Evolutionary conservation across 2,329 filamentous ascomycete genomes (phyloP).

Genomic region (Leptodontidium sp.): DNA sequence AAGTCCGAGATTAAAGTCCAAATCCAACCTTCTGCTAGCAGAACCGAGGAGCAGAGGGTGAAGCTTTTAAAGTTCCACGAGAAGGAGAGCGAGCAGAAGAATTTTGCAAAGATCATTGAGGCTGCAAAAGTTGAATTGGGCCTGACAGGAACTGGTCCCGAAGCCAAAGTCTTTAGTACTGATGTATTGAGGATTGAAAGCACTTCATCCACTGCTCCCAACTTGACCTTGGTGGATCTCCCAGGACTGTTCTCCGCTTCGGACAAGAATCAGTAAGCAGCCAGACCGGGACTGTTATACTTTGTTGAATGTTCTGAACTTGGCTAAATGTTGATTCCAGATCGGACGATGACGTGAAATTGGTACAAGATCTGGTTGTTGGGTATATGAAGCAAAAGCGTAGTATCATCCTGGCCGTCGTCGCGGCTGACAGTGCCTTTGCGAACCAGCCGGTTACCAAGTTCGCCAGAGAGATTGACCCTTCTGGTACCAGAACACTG

Average conservation of each 20-base stretch:
- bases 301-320: neutral
- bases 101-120: slow-evolving; percentile 33
- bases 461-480: slow-evolving; percentile 46
- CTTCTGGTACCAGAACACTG: slow-evolving; percentile 46
- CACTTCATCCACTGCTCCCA: slow-evolving; percentile 28
- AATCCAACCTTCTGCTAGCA: slow-evolving; percentile 24
- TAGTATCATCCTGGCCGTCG: slow-evolving; percentile 54
- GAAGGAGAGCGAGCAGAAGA: slow-evolving; percentile 25
- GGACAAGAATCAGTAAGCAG: slow-evolving; percentile 52
- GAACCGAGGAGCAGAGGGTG: slow-evolving; percentile 23
- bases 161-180: slow-evolving; percentile 38
- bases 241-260: slow-evolving; percentile 48
- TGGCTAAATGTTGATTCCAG: slow-evolving; percentile 29
- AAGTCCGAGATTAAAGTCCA: slow-evolving; percentile 26
- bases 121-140: slow-evolving; percentile 29
- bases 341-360: slow-evolving; percentile 35
- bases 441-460: slow-evolving; percentile 50
- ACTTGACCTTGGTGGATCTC: slow-evolving; percentile 40
- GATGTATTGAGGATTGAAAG: slow-evolving; percentile 32
- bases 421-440: slow-evolving; percentile 51
- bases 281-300: too few species aligned
- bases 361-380: slow-evolving; percentile 28
- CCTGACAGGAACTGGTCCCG: slow-evolving; percentile 15
- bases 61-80: slow-evolving; percentile 31
- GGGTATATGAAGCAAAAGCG: slow-evolving; percentile 51